Conservation (phyloP, 139 green algal genomes). For the Spirogloea muscicola region DNA sequence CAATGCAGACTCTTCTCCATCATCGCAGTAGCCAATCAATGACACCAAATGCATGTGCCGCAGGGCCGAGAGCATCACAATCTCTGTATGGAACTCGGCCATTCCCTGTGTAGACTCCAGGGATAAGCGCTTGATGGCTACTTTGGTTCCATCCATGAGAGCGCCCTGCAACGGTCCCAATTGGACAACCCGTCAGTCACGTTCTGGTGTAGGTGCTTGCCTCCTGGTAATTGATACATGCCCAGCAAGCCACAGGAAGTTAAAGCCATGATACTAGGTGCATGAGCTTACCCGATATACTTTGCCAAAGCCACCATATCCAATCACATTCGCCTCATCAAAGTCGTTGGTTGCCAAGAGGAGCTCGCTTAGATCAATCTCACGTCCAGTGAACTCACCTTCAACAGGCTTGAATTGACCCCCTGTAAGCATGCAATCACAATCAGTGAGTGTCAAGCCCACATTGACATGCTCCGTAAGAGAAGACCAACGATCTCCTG, state of each 20-base stretch:
- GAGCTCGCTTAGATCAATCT: too few species aligned
- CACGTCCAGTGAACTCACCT: too few species aligned
- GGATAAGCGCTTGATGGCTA: too few species aligned
- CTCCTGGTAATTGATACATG: background rate
- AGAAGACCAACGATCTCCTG: too few species aligned
- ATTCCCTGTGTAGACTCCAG: background rate
- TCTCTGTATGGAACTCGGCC: background rate
- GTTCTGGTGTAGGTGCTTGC: background rate
- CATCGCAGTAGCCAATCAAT: conserved; percentile 9
- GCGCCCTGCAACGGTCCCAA: background rate
- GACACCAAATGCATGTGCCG: background rate
- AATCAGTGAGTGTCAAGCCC: too few species aligned
- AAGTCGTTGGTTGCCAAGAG: conserved; percentile 9
- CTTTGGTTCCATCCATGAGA: too few species aligned
- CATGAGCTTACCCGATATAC: conserved; percentile 12
- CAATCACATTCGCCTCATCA: background rate
- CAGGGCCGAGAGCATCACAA: background rate
- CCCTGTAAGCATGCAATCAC: too few species aligned
- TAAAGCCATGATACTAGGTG: background rate
- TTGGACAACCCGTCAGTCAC: background rate
- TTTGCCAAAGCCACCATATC: conserved; percentile 15
- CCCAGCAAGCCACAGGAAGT: background rate
- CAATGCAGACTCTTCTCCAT: conserved; percentile 2
- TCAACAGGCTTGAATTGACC: too few species aligned
- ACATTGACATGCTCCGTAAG: too few species aligned